Evolutionary conservation across 352 stramenopile genomes (phyloP).

Genomic region (Hyaloperonospora brassicae): DNA sequence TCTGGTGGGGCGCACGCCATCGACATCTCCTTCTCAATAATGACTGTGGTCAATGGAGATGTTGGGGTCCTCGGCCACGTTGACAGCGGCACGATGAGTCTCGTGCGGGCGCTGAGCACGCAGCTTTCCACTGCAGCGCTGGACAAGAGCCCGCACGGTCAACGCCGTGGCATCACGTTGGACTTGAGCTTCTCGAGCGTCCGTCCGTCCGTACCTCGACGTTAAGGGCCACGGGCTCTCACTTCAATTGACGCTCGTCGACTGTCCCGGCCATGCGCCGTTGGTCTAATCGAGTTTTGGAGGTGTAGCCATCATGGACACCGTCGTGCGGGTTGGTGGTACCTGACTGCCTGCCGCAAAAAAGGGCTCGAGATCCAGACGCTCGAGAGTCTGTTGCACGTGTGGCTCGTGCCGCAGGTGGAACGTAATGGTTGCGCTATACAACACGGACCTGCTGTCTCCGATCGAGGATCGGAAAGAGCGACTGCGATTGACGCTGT

Average conservation of each 20-base stretch:
- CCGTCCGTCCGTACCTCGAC: slow-evolving; percentile 64
- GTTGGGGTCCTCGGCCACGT: slow-evolving; percentile 97
- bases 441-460: slow-evolving; percentile 96
- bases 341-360: too few species aligned
- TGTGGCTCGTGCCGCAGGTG: slow-evolving; percentile 84
- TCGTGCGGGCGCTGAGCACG: slow-evolving; percentile 95
- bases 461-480: slow-evolving; percentile 3
- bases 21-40: background rate
- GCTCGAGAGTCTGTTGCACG: slow-evolving; percentile 95
- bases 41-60: slow-evolving; percentile 89
- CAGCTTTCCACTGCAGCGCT: slow-evolving; percentile 95
- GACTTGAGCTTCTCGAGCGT: slow-evolving; percentile 98
- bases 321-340: slow-evolving; percentile 95
- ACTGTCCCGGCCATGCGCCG: slow-evolving; percentile 95
- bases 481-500: slow-evolving; percentile 49
- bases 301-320: slow-evolving; percentile 98
- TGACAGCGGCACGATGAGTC: slow-evolving; percentile 96
- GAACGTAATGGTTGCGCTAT: slow-evolving; percentile 90
- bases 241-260: slow-evolving; percentile 94
- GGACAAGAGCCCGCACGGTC: slow-evolving; percentile 96
- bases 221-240: slow-evolving; percentile 30
- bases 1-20: too few species aligned
- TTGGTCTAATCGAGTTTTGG: slow-evolving; percentile 99
- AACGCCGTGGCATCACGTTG: slow-evolving; percentile 95
- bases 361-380: slow-evolving; percentile 99